A percentile compares a stretch with the other conserved stretches of the same genome.
Conservation (phyloP, 2,329 filamentous ascomycete species). For the Fusarium albosuccineum region DNA sequence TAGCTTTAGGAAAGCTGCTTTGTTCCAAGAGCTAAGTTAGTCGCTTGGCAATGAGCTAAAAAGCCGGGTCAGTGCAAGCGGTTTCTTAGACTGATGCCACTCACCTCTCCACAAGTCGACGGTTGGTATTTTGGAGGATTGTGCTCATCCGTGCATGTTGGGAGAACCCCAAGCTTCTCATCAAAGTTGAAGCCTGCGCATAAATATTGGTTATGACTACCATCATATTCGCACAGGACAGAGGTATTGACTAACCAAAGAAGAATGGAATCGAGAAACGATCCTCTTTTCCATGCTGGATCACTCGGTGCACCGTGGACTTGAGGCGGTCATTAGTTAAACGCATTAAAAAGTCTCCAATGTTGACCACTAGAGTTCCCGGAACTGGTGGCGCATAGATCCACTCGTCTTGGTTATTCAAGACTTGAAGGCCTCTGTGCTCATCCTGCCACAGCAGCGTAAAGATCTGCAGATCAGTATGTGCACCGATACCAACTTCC, state of each 20-base stretch:
- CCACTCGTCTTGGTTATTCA: conserved; percentile 38
- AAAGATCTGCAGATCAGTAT: conserved; percentile 56
- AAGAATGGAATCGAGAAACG: conserved; percentile 70
- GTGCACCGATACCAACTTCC: conserved; percentile 17
- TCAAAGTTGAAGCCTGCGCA: conserved; percentile 52
- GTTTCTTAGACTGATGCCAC: background rate
- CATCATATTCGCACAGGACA: too few relatives aligned
- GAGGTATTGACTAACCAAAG: conserved; percentile 37
- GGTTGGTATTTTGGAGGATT: conserved; percentile 64
- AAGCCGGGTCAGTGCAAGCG: too few relatives aligned
- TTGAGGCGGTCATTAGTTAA: conserved; percentile 42
- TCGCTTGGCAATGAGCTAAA: too few relatives aligned
- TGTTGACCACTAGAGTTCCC: conserved; percentile 46
- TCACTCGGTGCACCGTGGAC: conserved; percentile 60
- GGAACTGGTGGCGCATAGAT: conserved; percentile 39
- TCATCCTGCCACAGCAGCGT: conserved; percentile 53
- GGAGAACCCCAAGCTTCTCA: conserved; percentile 61
- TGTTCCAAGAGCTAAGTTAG: too few relatives aligned
- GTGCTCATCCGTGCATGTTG: conserved; percentile 59
- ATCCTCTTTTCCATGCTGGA: conserved; percentile 55
- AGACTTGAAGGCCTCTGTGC: conserved; percentile 47
- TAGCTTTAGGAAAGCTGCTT: background rate
- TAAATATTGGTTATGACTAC: background rate
- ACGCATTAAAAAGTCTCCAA: conserved; percentile 46
- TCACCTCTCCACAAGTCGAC: conserved; percentile 61